Conservation (phyloP, 78 protist species). For the Polysphondylium violaceum region DNA sequence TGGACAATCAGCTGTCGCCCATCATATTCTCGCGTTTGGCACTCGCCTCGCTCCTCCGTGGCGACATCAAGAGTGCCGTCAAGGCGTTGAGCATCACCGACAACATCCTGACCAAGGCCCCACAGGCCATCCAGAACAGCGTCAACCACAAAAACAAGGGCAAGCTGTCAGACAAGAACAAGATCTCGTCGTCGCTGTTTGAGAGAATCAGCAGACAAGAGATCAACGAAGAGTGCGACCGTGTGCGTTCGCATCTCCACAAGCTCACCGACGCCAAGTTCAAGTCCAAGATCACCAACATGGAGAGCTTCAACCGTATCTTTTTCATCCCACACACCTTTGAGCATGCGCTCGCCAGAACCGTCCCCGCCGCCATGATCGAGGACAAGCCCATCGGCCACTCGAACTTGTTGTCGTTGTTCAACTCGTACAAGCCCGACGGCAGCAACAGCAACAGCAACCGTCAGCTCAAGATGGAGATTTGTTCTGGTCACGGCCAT, state of each 20-base stretch:
- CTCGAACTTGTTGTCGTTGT: background rate
- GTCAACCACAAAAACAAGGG: constrained; percentile 43
- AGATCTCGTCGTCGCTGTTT: constrained; percentile 51
- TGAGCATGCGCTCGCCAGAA: background rate
- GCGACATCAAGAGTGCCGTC: constrained; percentile 45
- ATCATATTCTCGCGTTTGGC: constrained; percentile 44
- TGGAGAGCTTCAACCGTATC: constrained; percentile 26
- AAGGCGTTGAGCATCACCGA: constrained; percentile 61
- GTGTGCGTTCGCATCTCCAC: constrained; percentile 33
- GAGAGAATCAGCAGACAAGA: constrained; percentile 68
- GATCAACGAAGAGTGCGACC: constrained; percentile 58
- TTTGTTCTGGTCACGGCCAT: constrained; percentile 88
- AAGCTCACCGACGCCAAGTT: background rate
- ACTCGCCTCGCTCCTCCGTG: constrained; percentile 21
- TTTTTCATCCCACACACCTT: constrained; percentile 43
- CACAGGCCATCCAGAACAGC: background rate
- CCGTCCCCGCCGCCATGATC: background rate
- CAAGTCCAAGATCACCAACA: background rate
- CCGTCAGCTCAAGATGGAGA: constrained; percentile 40
- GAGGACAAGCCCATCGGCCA: background rate
- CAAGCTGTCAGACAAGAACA: constrained; percentile 53
- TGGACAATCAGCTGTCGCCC: constrained; percentile 48
- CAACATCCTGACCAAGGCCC: constrained; percentile 48
- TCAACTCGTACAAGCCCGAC: background rate
- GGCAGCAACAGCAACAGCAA: background rate